Base-by-base conservation (phyloP, 2,329 filamentous ascomycete species). In the Stagonosporopsis rhizophila region DNA sequence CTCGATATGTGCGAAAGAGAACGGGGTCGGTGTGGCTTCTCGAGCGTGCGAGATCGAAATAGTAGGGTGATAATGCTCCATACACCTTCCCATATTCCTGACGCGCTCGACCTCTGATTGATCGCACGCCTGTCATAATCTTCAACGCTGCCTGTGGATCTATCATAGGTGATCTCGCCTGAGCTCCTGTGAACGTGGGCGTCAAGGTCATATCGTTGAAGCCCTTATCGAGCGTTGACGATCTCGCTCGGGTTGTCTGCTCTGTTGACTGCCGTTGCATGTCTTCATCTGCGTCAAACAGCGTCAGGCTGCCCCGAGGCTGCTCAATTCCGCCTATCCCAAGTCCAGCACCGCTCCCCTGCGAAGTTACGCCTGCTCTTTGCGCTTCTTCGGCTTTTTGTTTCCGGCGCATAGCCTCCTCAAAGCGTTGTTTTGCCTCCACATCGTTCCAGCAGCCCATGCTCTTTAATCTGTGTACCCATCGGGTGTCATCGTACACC, bases 401-500 rank as follows among this genome's bases (percentile, higher is more conserved):
- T 70, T 78, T 81, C 61, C 76, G 75, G 65, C 74, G 77, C 75
- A 80, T 83, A 7, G 85, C 83, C 22, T 94, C 88, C 60, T 97
- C 94, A 48, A 92, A 91, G 49, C 90, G 81, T 65, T 85, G 87
- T 58, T 93, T 85, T 4, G 95, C 95, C 73, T 96, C 94, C 3
- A 81, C 76, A 73, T 99, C 95, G 70, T 96, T 89, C 95, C 95
- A 99, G 64, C 90, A 89, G 2, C 89, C 91, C 87, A 99, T 96
- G 56, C 84, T 87, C 73, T 90, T 90, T 51, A 99, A 78, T 61
- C 91, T 85, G 61, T 91, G 87, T 35, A 98, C 90, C 95, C 95
- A 99, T 79, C 94, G 85, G 45, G 92, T 91, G 76, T 99, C 95
- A 75, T 99, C 95, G 77, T 98, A 99, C 3, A 97, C 93, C 93